phyloP scores from a whole-genome alignment of 805 yeast genomes.

The Debaryomyces maramus region DNA sequence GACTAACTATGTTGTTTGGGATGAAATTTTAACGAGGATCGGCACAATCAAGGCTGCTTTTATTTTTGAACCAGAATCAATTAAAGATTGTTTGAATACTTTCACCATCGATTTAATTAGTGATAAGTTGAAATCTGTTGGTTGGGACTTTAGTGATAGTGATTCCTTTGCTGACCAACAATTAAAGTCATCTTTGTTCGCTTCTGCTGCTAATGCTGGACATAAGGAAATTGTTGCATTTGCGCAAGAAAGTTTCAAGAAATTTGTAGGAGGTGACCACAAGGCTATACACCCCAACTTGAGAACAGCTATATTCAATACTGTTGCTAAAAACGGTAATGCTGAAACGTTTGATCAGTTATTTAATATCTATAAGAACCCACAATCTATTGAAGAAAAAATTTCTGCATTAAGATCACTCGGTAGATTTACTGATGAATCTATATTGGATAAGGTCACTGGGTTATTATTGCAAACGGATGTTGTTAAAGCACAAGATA shows the following conservation, averaged over 20 bases:
- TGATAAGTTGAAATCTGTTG: constrained; percentile 54
- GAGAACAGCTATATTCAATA: constrained; percentile 60
- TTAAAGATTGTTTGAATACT: constrained; percentile 47
- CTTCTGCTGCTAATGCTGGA: constrained; percentile 56
- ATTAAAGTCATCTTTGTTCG: constrained; percentile 64
- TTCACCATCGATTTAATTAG: constrained; percentile 58
- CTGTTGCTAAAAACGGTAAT: constrained; percentile 69
- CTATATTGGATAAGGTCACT: constrained; percentile 56
- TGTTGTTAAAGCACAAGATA: constrained; percentile 65
- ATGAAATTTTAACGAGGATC: constrained; percentile 52
- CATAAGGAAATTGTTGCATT: constrained; percentile 48
- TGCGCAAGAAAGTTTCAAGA: constrained; percentile 50
- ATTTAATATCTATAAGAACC: constrained; percentile 57
- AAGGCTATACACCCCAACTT: constrained; percentile 73
- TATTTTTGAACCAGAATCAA: constrained; percentile 51
- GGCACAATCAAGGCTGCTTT: constrained; percentile 52
- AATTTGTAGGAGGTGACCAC: constrained; percentile 61
- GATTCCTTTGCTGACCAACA: constrained; percentile 64
- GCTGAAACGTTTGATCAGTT: constrained; percentile 62
- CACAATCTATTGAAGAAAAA: constrained; percentile 65
- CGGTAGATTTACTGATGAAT: constrained; percentile 59
- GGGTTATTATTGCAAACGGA: constrained; percentile 55
- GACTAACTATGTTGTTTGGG: constrained; percentile 67
- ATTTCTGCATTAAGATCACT: constrained; percentile 66
- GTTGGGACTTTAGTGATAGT: constrained; percentile 59